phyloP scores from a whole-genome alignment of 352 stramenopile genomes.

The Phytophthora brassicae region DNA sequence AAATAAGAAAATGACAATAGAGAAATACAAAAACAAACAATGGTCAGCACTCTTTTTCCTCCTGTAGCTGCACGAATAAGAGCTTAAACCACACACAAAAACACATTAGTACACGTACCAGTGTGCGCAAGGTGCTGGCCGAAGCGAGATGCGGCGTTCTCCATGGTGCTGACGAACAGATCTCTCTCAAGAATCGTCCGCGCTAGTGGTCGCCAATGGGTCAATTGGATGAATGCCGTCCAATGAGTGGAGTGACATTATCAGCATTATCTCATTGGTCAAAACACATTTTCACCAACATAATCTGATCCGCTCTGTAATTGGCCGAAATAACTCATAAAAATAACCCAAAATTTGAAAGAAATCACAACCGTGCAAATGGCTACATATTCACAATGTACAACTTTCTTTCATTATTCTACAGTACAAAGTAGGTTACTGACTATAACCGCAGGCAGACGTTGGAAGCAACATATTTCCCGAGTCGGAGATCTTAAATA shows the following conservation, averaged over 20 bases:
- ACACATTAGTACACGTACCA: conserved; percentile 29
- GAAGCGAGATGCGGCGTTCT: conserved; percentile 81
- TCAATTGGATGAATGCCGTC: conserved; percentile 19
- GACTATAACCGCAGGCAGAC: too few species aligned
- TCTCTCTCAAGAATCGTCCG: background rate
- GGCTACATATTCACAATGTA: background rate
- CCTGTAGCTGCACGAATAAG: background rate
- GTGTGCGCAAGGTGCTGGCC: conserved; percentile 85
- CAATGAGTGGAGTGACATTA: conserved; percentile 10
- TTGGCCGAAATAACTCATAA: conserved; percentile 15
- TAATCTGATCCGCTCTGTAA: background rate
- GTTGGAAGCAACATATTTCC: conserved; percentile 62
- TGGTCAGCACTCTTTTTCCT: background rate
- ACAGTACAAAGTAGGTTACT: too few species aligned
- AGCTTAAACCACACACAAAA: background rate
- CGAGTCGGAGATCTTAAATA: conserved; percentile 67
- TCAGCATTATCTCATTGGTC: conserved; percentile 25
- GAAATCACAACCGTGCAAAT: too few species aligned
- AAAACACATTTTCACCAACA: conserved; percentile 11
- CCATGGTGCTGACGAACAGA: conserved; percentile 35
- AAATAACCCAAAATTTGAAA: too few species aligned
- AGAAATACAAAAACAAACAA: background rate
- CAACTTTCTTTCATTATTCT: conserved; percentile 24
- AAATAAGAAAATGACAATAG: conserved; percentile 13
- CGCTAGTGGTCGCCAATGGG: background rate